Evolutionary conservation across 371 early-diverging fungal genomes (phyloP), one percentile per base, ranked within the genome.

Genomic region (Vairimorpha ceranae): DNA sequence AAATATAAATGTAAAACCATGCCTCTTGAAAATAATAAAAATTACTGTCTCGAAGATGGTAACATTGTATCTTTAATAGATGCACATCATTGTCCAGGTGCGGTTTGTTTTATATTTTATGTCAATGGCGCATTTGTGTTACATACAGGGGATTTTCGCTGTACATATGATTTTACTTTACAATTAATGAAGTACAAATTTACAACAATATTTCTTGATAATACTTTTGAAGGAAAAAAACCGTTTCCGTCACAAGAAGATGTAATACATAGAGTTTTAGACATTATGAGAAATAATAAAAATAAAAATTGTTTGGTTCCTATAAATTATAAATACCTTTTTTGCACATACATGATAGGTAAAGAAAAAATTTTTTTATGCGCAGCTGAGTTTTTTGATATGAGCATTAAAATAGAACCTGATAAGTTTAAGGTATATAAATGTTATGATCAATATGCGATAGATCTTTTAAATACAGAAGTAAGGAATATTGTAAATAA

Each of bases 131-230:
- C 0, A 17, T 46, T 25, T 19, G 15, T 36, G 6, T 27, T 67
- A 8, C 74, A 74, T 45, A 74, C 74, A 12, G 74, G 74, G 64
- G 74, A 74, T 51, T 74, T 74, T 60, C 54, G 74, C 66, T 36
- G 4, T 59, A 25, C 29, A 2, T 8, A 12, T 6, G 15, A 19
- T 60, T 60, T 59, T 36, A 25, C 23, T 17, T 1, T 46, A 19
- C 4, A 65, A 19, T 14, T 52, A 1, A 10, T 54, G 12, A 59
- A 59, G 0, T 25, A 66, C 14, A 38, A 59, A 2, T 74, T 67
- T 43, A 17, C 1, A 10, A 8, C 19, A n/a, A 35, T 74, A 41
- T 74, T 41, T 46, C 33, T 67, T 3, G 74, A 74, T 29, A 74
- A 74, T 35, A 74, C 74, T 3, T 74, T 35, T 68, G 66, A 73